phyloP scores from a whole-genome alignment of 2,329 filamentous ascomycete species.

The Alternaria gaisen region DNA sequence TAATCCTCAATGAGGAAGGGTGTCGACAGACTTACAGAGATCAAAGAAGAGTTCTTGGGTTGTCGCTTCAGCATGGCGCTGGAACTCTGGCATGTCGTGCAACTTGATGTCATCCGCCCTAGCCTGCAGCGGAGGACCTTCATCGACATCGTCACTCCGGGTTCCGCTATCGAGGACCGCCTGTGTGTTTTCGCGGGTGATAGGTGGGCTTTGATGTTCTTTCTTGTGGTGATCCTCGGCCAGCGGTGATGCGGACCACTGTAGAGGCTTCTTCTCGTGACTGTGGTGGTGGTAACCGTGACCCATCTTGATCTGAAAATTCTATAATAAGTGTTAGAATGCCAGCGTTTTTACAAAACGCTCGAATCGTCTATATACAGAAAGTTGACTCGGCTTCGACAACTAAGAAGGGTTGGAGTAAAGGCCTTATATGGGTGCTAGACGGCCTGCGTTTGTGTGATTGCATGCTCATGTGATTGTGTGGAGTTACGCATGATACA shows the following conservation, averaged over 20 bases:
- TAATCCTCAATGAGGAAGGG: background rate
- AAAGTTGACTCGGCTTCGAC: background rate
- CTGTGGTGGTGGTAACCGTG: background rate
- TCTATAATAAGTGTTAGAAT: background rate
- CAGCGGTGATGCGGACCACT: slow-evolving; percentile 6
- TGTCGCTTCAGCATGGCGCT: slow-evolving; percentile 8
- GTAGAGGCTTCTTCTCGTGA: slow-evolving; percentile 5
- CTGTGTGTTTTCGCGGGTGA: background rate
- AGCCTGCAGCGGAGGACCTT: background rate
- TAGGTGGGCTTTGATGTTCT: background rate
- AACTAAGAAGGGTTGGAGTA: background rate
- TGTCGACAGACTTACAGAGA: background rate
- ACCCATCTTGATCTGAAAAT: background rate
- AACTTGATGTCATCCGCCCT: background rate
- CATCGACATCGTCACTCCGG: background rate
- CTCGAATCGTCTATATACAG: background rate
- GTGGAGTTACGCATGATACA: background rate
- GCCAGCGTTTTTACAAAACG: background rate
- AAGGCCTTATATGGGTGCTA: background rate
- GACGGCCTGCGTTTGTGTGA: background rate
- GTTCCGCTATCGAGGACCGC: background rate
- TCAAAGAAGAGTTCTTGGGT: slow-evolving; percentile 11
- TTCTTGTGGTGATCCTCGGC: background rate
- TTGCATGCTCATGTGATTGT: background rate
- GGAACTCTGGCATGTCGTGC: slow-evolving; percentile 1